Evolutionary conservation across 345 rosid genomes (phyloP).

Genomic region (Kandelia obovata): DNA sequence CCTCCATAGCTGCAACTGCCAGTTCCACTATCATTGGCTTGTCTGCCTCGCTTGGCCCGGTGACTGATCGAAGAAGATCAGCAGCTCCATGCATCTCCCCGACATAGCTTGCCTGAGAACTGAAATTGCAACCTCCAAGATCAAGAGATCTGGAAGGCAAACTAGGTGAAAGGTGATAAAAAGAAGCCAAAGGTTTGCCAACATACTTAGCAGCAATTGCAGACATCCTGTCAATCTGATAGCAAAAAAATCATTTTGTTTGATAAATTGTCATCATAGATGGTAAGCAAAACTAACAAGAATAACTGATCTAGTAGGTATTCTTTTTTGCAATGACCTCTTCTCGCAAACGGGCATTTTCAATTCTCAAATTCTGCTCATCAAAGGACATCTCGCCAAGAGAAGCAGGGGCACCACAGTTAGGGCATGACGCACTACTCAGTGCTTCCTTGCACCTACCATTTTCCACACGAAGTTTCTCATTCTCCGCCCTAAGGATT

Average conservation of each 20-base stretch:
- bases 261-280: no score
- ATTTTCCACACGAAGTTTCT: slow-evolving; percentile 80
- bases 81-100: slow-evolving; percentile 74
- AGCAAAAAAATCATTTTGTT: neutral
- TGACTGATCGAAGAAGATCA: slow-evolving; percentile 52
- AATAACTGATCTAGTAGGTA: neutral
- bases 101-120: slow-evolving; percentile 53
- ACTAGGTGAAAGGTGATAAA: slow-evolving; percentile 46
- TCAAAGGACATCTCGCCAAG: slow-evolving; percentile 95
- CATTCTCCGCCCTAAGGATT: slow-evolving; percentile 74
- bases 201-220: slow-evolving; percentile 77
- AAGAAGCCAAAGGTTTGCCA: slow-evolving; percentile 63
- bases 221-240: slow-evolving; percentile 81
- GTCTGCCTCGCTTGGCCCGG: slow-evolving; percentile 71
- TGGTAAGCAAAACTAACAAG: no score
- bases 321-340: slow-evolving; percentile 44
- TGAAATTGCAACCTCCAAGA: slow-evolving; percentile 48
- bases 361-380: slow-evolving; percentile 92
- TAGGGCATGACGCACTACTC: slow-evolving; percentile 70
- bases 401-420: slow-evolving; percentile 81
- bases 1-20: slow-evolving; percentile 97
- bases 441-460: slow-evolving; percentile 77
- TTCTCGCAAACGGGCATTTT: slow-evolving; percentile 77
- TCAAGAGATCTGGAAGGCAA: slow-evolving; percentile 51
- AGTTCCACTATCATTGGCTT: slow-evolving; percentile 88